These are phyloP conservation scores for Symbiodinium pilosum DNA, from an alignment of 73 alveolate genomes.

Conservation along the genomic window DNA sequence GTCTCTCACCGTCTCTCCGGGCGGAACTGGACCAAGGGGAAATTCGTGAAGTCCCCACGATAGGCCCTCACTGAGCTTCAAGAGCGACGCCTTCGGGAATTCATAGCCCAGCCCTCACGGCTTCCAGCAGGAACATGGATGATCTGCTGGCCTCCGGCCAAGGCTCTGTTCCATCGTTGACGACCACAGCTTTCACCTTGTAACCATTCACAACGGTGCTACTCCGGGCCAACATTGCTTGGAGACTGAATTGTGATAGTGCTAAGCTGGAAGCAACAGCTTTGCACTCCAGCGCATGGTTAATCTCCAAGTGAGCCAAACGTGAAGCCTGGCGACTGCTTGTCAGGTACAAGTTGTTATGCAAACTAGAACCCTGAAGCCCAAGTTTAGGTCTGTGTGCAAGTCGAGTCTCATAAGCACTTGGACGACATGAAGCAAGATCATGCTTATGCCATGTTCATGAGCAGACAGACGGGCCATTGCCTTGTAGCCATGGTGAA, in stretches of 20 bases:
- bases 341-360: too few relatives aligned
- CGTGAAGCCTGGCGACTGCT: constrained; percentile 28
- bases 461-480: too few relatives aligned
- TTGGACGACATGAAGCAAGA: too few relatives aligned
- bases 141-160: constrained; percentile 56
- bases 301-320: constrained; percentile 27
- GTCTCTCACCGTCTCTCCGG: constrained; percentile 55
- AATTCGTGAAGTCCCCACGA: constrained; percentile 51
- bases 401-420: too few relatives aligned
- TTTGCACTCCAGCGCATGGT: background rate
- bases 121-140: too few relatives aligned
- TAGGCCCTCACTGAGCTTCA: constrained; percentile 41
- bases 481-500: background rate
- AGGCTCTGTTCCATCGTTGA: constrained; percentile 28
- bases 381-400: too few relatives aligned
- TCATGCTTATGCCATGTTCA: too few relatives aligned
- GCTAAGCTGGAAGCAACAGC: background rate
- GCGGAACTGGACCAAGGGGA: constrained; percentile 48
- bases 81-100: constrained; percentile 40
- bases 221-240: background rate
- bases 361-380: background rate
- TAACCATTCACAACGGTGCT: background rate
- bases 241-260: background rate
- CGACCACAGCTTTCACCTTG: constrained; percentile 62
- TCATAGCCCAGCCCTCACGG: too few relatives aligned